Evolutionary conservation across 768 basidiomycete species (phyloP).

Genomic region (Gymnopilus dilepis): DNA sequence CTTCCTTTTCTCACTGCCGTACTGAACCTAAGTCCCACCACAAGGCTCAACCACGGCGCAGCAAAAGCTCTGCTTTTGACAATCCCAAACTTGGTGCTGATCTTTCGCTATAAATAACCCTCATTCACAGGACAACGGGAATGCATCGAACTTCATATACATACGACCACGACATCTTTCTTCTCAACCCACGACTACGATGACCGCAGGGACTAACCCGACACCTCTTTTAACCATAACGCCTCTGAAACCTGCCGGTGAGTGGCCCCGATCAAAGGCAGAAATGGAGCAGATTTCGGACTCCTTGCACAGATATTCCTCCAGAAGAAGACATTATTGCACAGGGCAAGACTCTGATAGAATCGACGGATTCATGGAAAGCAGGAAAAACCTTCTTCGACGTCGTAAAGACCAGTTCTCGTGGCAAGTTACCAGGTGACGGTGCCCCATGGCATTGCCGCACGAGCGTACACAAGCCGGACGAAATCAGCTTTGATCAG

Average conservation of each 20-base stretch:
- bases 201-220: conserved; percentile 26
- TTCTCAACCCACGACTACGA: conserved; percentile 28
- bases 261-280: background rate
- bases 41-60: conserved; percentile 14
- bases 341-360: conserved; percentile 59
- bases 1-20: conserved; percentile 1
- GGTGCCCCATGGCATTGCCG: conserved; percentile 73
- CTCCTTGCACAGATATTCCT: conserved; percentile 55
- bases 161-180: conserved; percentile 8
- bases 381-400: conserved; percentile 62
- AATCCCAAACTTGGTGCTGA: background rate
- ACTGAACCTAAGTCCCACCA: background rate
- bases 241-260: conserved; percentile 34
- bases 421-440: conserved; percentile 57
- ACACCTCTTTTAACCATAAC: conserved; percentile 32
- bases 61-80: background rate
- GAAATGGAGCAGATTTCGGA: background rate
- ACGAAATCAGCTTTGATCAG: conserved; percentile 76
- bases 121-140: conserved; percentile 25
- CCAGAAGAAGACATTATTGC: conserved; percentile 60
- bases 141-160: background rate
- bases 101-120: conserved; percentile 18
- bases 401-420: conserved; percentile 59
- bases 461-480: conserved; percentile 63
- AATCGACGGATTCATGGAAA: conserved; percentile 66